Percentiles rank a stretch among this genome's conserved stretches.
These are phyloP conservation scores for Erucastrum elatum DNA, from an alignment of 345 rosid genomes.

Conservation along the genomic window DNA sequence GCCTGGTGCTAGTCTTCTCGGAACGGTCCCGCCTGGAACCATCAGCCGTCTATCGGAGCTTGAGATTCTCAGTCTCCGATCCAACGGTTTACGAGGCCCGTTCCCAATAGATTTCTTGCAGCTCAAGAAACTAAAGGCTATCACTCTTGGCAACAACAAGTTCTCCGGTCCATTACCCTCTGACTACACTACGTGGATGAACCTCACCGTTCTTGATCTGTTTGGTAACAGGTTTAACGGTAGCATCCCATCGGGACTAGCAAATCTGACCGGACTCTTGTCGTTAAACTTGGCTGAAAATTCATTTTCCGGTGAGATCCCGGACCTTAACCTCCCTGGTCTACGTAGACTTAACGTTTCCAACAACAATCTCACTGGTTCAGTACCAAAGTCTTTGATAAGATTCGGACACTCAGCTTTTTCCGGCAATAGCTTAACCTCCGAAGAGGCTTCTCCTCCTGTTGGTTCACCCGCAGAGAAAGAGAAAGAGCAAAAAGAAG, in stretches of 20 bases:
- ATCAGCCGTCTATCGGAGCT: constrained; percentile 75
- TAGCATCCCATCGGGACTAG: constrained; percentile 58
- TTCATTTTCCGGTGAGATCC: constrained; percentile 70
- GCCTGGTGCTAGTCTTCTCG: constrained; percentile 67
- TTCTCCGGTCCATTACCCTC: constrained; percentile 65
- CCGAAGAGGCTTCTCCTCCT: constrained; percentile 51
- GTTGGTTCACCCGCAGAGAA: constrained; percentile 31
- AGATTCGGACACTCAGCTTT: constrained; percentile 64
- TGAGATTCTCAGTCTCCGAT: constrained; percentile 70
- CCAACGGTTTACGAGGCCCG: constrained; percentile 64
- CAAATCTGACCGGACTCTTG: constrained; percentile 53
- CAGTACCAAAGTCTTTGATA: constrained; percentile 59
- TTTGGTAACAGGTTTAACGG: constrained; percentile 68
- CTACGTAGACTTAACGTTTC: constrained; percentile 60
- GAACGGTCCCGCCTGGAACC: constrained; percentile 60
- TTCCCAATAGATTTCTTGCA: constrained; percentile 67
- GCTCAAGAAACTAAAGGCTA: constrained; percentile 57
- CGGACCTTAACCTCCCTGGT: constrained; percentile 52
- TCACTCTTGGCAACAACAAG: constrained; percentile 64
- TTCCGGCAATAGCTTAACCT: constrained; percentile 60
- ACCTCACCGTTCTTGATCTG: constrained; percentile 60
- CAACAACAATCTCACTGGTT: constrained; percentile 69
- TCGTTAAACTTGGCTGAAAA: constrained; percentile 65
- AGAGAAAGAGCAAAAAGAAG: constrained; percentile 25
- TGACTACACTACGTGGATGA: constrained; percentile 70